Evolutionary conservation across 257 asterid species (phyloP), one percentile per base, ranked within the genome.

Genomic region (Coffea canephora): DNA sequence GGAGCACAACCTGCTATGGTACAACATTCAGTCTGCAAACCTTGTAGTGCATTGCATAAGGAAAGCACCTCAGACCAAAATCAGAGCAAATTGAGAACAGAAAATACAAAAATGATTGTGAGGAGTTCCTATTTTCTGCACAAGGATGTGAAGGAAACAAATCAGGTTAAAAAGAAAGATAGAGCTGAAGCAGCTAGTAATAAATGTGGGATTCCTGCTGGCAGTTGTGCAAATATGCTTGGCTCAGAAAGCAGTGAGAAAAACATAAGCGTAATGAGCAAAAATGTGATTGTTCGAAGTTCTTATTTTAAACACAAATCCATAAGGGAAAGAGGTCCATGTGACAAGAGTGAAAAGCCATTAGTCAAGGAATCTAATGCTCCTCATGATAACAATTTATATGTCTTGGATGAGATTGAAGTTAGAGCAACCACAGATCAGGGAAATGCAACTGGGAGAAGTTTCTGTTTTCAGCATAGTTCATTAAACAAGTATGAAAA

Each of bases 1-100:
- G 82, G 84, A 79, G 75, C 76, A 72, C 82, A 13, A 54, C 77
- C 83, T 31, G 69, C 80, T 72, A 55, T 76, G 39, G 79, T 81
- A 19, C 88, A 73, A 77, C 86, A 76, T 83, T 55, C 91, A 12
- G 85, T 87, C 41, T 89, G 86, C 75, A 89, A 88, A 88, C 95
- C 99, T 55, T 92, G 94, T 85, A 84, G 78, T 45, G 80, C 82
- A 75, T 80, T 88, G 85, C 86, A 85, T 73, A 86, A 87, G 91
- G 91, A 85, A 81, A 79, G 73, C 72, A 89, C 77, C 73, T 85
- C 89, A 73, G 83, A 73, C 80, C 78, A 19, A 67, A 77, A 80
- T 49, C 81, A 76, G 78, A 67, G 71, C 70, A 81, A 79, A 80
- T 73, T 54, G 31, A 75, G 69, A 64, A 68, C 76, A 31, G 76